These are phyloP conservation scores for Pseudopithomyces maydicus DNA, from an alignment of 2,329 filamentous ascomycete genomes.

Conservation along the genomic window DNA sequence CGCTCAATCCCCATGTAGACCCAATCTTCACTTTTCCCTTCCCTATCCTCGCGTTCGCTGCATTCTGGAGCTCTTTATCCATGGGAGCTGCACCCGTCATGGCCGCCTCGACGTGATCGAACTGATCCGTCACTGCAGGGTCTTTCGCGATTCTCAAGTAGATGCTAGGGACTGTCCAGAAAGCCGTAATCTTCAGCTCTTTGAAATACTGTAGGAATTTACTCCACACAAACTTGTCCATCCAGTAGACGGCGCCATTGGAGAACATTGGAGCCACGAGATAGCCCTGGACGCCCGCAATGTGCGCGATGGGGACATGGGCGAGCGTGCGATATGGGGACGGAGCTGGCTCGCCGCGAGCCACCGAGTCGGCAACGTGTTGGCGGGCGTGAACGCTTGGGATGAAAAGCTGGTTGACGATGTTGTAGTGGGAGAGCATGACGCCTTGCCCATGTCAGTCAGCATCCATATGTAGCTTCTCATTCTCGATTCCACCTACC, in stretches of 20 bases:
- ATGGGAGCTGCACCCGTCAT: constrained; percentile 61
- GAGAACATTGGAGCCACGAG: constrained; percentile 45
- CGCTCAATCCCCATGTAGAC: constrained; percentile 63
- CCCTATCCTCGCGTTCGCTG: constrained; percentile 54
- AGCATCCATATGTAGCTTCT: neutral
- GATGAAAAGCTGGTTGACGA: constrained; percentile 40
- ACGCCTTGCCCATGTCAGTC: constrained; percentile 27
- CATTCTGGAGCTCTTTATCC: constrained; percentile 56
- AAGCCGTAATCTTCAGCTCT: constrained; percentile 55
- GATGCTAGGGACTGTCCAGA: constrained; percentile 65
- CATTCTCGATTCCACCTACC: constrained; percentile 5
- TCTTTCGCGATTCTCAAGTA: constrained; percentile 62
- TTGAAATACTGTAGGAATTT: constrained; percentile 58
- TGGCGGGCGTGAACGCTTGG: constrained; percentile 19
- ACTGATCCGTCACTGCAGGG: constrained; percentile 59
- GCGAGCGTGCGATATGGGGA: constrained; percentile 45
- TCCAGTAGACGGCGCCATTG: constrained; percentile 58
- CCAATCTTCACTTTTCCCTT: constrained; percentile 46
- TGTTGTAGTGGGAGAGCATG: constrained; percentile 45
- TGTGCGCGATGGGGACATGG: constrained; percentile 51
- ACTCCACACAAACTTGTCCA: constrained; percentile 61
- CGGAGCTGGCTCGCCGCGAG: constrained; percentile 22
- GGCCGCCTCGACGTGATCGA: constrained; percentile 54
- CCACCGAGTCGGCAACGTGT: constrained; percentile 13
- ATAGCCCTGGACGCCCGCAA: constrained; percentile 50